Conservation (phyloP, 345 rosid genomes). For the Syzygium jambos region DNA sequence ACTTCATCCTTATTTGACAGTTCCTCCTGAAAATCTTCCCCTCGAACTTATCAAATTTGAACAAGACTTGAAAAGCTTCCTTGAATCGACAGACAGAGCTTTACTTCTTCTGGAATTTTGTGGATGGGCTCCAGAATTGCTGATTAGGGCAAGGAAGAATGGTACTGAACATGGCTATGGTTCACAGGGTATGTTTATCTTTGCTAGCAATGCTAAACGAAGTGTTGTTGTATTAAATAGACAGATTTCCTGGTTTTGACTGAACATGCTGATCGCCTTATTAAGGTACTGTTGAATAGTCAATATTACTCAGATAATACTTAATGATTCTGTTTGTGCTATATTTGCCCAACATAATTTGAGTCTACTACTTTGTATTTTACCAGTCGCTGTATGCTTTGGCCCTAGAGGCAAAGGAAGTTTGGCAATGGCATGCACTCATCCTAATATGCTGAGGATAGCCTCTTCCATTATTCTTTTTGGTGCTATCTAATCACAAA, state of each 20-base stretch:
- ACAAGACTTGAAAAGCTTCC: constrained; percentile 45
- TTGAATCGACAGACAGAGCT: constrained; percentile 74
- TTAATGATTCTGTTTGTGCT: not conserved
- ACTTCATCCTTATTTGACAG: constrained; percentile 31
- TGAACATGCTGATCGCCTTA: not conserved
- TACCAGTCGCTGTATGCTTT: not conserved
- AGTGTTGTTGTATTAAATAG: not conserved
- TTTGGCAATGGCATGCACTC: not conserved
- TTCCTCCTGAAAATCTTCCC: constrained; percentile 48
- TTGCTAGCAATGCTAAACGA: not conserved
- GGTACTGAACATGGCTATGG: constrained; percentile 25
- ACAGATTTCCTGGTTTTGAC: not conserved
- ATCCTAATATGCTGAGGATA: not conserved
- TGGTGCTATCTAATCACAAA: not conserved
- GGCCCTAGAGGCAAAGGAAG: not conserved
- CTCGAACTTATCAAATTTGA: constrained; percentile 27
- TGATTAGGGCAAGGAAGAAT: constrained; percentile 28
- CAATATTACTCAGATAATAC: not conserved
- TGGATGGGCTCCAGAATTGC: constrained; percentile 64
- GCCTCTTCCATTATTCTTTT: not conserved
- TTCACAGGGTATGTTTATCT: constrained; percentile 26
- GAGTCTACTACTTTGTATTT: not conserved
- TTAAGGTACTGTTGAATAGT: not conserved
- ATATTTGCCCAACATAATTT: not conserved
- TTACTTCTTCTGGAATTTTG: constrained; percentile 67